Conservation (phyloP, 1,284 basidiomycete species). For the Ustilago trichophora region DNA sequence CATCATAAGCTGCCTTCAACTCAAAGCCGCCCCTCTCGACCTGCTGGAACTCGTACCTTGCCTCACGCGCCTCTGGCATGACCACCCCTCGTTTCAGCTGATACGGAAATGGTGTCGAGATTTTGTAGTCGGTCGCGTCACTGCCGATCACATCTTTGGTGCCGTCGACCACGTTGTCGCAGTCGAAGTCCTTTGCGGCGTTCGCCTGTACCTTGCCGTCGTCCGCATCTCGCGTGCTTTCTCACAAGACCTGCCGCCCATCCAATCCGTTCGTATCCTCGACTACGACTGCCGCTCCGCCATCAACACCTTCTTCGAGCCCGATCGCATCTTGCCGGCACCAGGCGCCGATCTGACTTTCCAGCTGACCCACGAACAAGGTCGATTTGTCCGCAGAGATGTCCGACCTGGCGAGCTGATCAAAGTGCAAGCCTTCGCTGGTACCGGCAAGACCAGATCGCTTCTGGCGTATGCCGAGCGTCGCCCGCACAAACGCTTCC, state of each 20-base stretch:
- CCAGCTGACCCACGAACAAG: conserved; percentile 59
- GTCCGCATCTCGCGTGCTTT: conserved; percentile 50
- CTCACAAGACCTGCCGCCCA: conserved; percentile 22
- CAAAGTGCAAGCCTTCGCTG: conserved; percentile 60
- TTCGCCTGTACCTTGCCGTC: conserved; percentile 53
- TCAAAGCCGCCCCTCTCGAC: conserved; percentile 36
- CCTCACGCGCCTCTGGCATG: conserved; percentile 25
- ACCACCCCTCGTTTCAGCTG: conserved; percentile 25
- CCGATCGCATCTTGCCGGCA: conserved; percentile 4
- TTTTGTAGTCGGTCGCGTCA: conserved; percentile 42
- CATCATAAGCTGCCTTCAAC: conserved; percentile 25
- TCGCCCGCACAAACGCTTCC: conserved; percentile 49
- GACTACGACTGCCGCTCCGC: conserved; percentile 51
- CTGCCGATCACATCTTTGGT: conserved; percentile 31
- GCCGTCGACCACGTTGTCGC: conserved; percentile 44
- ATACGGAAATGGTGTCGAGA: conserved; percentile 44
- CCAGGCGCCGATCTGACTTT: conserved; percentile 11
- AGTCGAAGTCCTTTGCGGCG: conserved; percentile 46
- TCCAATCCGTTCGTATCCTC: conserved; percentile 45
- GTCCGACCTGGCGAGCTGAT: conserved; percentile 51
- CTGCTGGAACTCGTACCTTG: conserved; percentile 40
- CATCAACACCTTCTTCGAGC: conserved; percentile 43
- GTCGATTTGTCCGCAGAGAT: conserved; percentile 44
- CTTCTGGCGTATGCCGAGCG: conserved; percentile 52
- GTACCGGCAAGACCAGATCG: conserved; percentile 60